Base-by-base conservation (phyloP, 2,329 filamentous ascomycete genomes). In the Elsinoe necatrix region DNA sequence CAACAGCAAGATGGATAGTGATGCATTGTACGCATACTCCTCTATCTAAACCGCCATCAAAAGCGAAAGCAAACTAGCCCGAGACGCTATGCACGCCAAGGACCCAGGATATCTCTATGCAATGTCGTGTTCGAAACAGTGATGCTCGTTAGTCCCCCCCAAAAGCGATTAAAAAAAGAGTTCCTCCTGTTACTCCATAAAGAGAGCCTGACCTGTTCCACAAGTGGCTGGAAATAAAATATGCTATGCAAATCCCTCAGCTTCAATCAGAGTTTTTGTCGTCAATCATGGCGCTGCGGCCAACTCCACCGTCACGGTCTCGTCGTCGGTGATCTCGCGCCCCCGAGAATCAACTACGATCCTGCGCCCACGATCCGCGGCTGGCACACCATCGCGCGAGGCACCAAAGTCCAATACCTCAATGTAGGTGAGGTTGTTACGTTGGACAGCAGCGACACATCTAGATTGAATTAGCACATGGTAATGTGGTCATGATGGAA, bases 341-440 rank as follows among this genome's bases (percentile, higher is more conserved):
- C 68, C 68, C 41, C 62, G 63, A 6, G 56, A 55, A 57, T 79
- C 73, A 55, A 80, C 77, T 6, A 79, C 76, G 57, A 91, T 90
- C 47, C 92, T 84, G 63, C 82, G 83, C 42, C 91, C 91, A 43
- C 92, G 82, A 64, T 91, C 82, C 61, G 86, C 83, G 14, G 82
- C 79, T 2, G 88, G 82, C 59, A 89, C 81, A 55, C 92, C 92
- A 67, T 98, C 93, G 63, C 93, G 86, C 48, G 88, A 85, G 61
- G 93, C 93, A 58, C 93, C 93, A 72, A 97, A 98, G 73, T 98
- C 93, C 59, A 98, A 85, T 62, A 98, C 93, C 82, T 98, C 93
- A 58, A 98, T 90, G 70, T 95, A 98, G 18, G 93, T 98, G 65
- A 95, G 74, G 65, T 84, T 85, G 62, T 95, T 89, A 57, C 93